Base-by-base conservation (phyloP, 345 rosid genomes). In the Crucihimalaya himalaica region DNA sequence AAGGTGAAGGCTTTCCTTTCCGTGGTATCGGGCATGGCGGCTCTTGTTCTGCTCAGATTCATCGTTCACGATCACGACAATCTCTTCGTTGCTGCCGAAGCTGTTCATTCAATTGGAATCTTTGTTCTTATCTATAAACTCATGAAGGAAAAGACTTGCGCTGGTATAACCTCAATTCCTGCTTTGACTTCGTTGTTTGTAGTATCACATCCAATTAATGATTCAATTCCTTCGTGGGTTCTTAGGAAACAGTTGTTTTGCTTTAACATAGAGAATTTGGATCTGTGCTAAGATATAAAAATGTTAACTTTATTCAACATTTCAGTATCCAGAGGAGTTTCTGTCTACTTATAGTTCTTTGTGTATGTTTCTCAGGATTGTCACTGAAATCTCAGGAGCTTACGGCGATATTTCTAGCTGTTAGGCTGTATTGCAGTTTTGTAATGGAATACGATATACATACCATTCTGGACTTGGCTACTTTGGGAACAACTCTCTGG, bases 391-490 rank as follows among this genome's bases (percentile, higher is more conserved):
- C 93, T 29, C 98, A 93, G 79, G 98, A 93, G 78, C 79, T 93
- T 54, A 93, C 97, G 37, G 98, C 98, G 21, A 81, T 89, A 8
- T 93, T 91, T 78, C 78, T 93, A 80, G 96, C 93, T 72, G 96
- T 88, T 25, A 87, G 97, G 81, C 80, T 91, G 37, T 94, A 94
- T 75, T 94, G 97, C 61, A 94, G 98, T 81, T 85, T 93, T 66
- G 97, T 93, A 15, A 93, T 93, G 98, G 98, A 93, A 77, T 88
- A 90, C 74, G 97, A 89, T 74, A 90, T 93, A 76, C 97, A 93
- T 69, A 90, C 98, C 28, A 4, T 93, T 37, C 89, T 93, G 54
- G 98, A 90, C 76, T 82, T 90, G 70, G 87, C 95, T 70, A 90
- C 96, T 2, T 73, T 90, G 81, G 95, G 78, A 3, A 88, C 96